Evolutionary conservation across 2,329 filamentous ascomycete genomes (phyloP), one percentile per base, ranked within the genome.

Genomic region (Pyricularia grisea): DNA sequence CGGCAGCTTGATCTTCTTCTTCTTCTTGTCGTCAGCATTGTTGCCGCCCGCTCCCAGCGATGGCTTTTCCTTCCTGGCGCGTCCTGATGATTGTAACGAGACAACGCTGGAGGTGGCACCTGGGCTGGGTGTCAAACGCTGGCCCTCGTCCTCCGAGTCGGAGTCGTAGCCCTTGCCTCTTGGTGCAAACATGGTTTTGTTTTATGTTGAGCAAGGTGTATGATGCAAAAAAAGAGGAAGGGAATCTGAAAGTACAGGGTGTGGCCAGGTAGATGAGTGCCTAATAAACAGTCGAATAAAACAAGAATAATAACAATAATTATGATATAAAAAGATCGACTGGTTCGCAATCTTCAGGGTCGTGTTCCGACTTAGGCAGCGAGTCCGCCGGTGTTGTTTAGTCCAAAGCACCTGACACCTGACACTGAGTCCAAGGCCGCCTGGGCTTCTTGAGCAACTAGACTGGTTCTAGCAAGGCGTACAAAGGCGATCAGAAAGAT

Each of bases 1-100:
- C 2, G 85, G 81, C 17, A 86, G 81, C 71, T 85, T 83, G 74
- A 83, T 81, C 79, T 84, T 86, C 75, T 86, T 86, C 73, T 83
- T 84, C 76, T 86, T 87, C 74, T 87, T 85, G 73, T 87, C 82
- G 0, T 65, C 31, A n/a, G 67, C 28, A 65, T 28, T 36, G 9
- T 50, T 50, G 14, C 33, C 42, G 27, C 42, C 66, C 2, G 42
- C 66, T 1, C 55, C 36, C 14, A 58, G 50, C 20, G 42, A 58
- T 17, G 42, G 66, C 50, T 61, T 60, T 20, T 67, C 55, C 23
- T n/a, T 25, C 65, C 42, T 66, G 14, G 23, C 23, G 27, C 63
- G 27, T 11, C 30, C 63, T 27, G 27, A 33, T 14, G 63, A 65
- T 6, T 30, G 63, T 25, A 14, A 28, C 23, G 27, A 11, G 63